A percentile compares a stretch with the other conserved stretches of the same genome.
These are phyloP conservation scores for Arthrocladium fulminans DNA, from an alignment of 2,329 filamentous ascomycete species.

Conservation along the genomic window DNA sequence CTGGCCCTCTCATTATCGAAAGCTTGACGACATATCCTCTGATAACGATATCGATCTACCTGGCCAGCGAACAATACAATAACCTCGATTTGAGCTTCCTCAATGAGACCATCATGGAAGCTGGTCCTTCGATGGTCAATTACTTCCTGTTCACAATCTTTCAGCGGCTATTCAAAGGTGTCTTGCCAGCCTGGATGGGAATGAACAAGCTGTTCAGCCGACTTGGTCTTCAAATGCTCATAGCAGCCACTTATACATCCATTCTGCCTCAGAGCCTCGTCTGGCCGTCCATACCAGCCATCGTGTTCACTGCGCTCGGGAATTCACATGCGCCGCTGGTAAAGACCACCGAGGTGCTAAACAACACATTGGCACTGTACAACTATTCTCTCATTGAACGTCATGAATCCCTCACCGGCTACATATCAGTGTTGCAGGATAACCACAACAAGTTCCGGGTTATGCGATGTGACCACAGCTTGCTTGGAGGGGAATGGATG, in stretches of 20 bases:
- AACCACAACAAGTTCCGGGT: constrained; percentile 61
- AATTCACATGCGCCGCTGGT: constrained; percentile 66
- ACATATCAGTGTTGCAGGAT: constrained; percentile 82
- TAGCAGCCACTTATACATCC: constrained; percentile 56
- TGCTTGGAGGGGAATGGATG: constrained; percentile 85
- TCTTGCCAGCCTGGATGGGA: constrained; percentile 48
- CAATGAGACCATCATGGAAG: constrained; percentile 52
- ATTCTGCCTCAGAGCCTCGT: constrained; percentile 62
- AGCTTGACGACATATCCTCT: constrained; percentile 62
- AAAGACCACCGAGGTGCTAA: constrained; percentile 53
- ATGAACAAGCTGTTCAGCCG: constrained; percentile 57
- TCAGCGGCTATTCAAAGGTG: constrained; percentile 33
- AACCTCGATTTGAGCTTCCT: constrained; percentile 35
- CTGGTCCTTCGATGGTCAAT: constrained; percentile 55
- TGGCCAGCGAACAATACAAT: constrained; percentile 57
- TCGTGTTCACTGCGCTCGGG: constrained; percentile 53
- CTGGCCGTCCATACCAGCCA: constrained; percentile 58
- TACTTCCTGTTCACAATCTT: constrained; percentile 54
- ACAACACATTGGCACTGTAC: constrained; percentile 54
- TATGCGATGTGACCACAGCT: constrained; percentile 86
- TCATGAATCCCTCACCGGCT: constrained; percentile 79
- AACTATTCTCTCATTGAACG: constrained; percentile 72
- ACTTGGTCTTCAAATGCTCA: constrained; percentile 59
- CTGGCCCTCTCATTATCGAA: constrained; percentile 70
- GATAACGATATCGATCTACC: constrained; percentile 54